Conservation (phyloP, 1,284 basidiomycete genomes). For the Ceratobasidium sp. region DNA sequence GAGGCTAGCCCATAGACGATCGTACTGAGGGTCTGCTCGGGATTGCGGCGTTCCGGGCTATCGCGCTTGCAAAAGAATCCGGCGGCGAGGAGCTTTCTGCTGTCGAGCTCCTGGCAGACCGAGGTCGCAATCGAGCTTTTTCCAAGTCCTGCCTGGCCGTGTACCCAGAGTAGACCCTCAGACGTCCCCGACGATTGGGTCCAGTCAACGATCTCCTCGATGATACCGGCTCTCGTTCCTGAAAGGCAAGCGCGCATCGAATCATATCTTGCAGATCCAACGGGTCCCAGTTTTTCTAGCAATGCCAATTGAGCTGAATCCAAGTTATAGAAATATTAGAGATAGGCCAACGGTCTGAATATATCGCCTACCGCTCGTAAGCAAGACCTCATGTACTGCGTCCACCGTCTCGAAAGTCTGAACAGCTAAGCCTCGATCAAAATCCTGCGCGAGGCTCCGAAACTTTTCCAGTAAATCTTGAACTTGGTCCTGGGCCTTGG, state of each 20-base stretch:
- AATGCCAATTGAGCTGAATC: background rate
- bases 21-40: background rate
- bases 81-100: background rate
- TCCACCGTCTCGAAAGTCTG: background rate
- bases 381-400: background rate
- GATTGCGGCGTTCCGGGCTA: background rate
- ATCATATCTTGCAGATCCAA: background rate
- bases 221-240: background rate
- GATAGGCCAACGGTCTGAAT: background rate
- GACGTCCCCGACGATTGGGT: background rate
- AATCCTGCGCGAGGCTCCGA: background rate
- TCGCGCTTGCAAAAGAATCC: slow-evolving; percentile 20
- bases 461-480: background rate
- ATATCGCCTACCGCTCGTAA: background rate
- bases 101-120: background rate
- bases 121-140: slow-evolving; percentile 11
- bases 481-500: slow-evolving; percentile 5
- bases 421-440: slow-evolving; percentile 4
- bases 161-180: background rate
- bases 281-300: background rate
- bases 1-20: background rate
- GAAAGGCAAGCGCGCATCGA: background rate
- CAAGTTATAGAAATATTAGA: background rate
- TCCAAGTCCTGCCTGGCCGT: slow-evolving; percentile 1
- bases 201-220: background rate